phyloP scores from a whole-genome alignment of 164 flowering plant species.

The Santalum album region DNA sequence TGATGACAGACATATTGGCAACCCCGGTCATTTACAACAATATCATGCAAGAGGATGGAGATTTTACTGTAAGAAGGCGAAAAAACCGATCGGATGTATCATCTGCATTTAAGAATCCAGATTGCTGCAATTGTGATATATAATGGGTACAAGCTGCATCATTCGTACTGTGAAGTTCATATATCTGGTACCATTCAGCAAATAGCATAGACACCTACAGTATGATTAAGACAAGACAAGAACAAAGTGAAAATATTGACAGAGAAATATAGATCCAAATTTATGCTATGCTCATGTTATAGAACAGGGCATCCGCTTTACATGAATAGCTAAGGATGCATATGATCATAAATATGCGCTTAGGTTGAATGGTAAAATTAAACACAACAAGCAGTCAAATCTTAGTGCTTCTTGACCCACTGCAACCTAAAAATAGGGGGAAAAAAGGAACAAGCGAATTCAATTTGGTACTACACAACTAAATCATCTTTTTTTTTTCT shows the following conservation, averaged over 20 bases:
- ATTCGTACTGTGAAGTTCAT: constrained; percentile 64
- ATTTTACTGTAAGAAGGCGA: constrained; percentile 54
- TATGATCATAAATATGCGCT: too few species aligned
- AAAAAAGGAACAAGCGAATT: too few species aligned
- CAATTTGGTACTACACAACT: too few species aligned
- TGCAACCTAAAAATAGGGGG: too few species aligned
- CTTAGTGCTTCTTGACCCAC: too few species aligned
- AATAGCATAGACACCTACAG: constrained; percentile 63
- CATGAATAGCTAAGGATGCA: too few species aligned
- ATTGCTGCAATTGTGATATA: constrained; percentile 62
- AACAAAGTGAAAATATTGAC: not conserved
- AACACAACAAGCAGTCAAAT: too few species aligned
- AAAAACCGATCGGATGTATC: constrained; percentile 78
- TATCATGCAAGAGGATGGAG: not conserved
- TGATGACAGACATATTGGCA: not conserved
- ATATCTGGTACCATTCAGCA: constrained; percentile 68
- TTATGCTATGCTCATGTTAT: not conserved
- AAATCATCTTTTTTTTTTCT: too few species aligned
- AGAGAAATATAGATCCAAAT: not conserved
- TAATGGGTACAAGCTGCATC: constrained; percentile 53
- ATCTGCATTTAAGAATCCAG: constrained; percentile 81
- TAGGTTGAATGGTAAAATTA: too few species aligned
- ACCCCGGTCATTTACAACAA: not conserved
- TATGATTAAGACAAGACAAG: not conserved
- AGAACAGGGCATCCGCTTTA: not conserved